These are phyloP conservation scores for Pseudognaphalium luteoalbum DNA, from an alignment of 129 eudicot genomes.

Conservation along the genomic window DNA sequence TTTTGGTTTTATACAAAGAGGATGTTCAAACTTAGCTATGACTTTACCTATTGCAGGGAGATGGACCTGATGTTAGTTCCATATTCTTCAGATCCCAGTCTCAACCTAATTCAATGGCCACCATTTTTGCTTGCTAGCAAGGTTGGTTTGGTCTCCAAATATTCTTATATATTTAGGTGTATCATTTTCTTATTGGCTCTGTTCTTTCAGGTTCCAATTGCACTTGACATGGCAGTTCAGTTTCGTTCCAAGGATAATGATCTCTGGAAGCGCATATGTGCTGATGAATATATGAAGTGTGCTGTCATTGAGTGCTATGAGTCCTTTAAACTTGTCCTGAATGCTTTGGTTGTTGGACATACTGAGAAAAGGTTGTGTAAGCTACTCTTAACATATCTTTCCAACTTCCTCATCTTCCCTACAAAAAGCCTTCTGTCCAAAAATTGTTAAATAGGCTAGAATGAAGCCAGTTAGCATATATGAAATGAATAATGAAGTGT, in stretches of 20 bases:
- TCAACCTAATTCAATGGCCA: slow-evolving; percentile 94
- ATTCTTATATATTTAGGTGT: slow-evolving; percentile 15
- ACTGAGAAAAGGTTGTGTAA: slow-evolving; percentile 85
- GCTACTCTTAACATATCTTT: slow-evolving; percentile 15
- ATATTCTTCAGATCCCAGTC: slow-evolving; percentile 87
- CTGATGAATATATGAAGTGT: slow-evolving; percentile 95
- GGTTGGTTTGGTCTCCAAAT: slow-evolving; percentile 40
- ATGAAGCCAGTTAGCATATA: slow-evolving; percentile 4
- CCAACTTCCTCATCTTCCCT: slow-evolving; percentile 23
- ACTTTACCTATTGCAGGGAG: slow-evolving; percentile 67
- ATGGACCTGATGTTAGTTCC: slow-evolving; percentile 97
- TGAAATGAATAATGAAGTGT: too few species aligned
- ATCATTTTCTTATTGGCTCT: slow-evolving; percentile 26
- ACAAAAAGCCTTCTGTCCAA: slow-evolving; percentile 12
- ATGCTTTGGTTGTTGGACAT: slow-evolving; percentile 76
- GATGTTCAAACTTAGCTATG: slow-evolving; percentile 23
- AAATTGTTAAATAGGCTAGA: slow-evolving; percentile 17
- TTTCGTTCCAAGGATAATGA: slow-evolving; percentile 82
- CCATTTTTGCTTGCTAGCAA: slow-evolving; percentile 97
- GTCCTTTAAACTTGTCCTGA: slow-evolving; percentile 84
- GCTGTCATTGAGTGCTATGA: slow-evolving; percentile 99
- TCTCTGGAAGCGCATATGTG: slow-evolving; percentile 96
- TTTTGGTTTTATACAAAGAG: slow-evolving; percentile 9
- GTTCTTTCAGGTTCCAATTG: slow-evolving; percentile 84
- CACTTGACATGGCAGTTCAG: slow-evolving; percentile 94